Evolutionary conservation across 2,329 filamentous ascomycete species (phyloP), one percentile per base, ranked within the genome.

Genomic region (Phaeosphaeriaceae sp.): DNA sequence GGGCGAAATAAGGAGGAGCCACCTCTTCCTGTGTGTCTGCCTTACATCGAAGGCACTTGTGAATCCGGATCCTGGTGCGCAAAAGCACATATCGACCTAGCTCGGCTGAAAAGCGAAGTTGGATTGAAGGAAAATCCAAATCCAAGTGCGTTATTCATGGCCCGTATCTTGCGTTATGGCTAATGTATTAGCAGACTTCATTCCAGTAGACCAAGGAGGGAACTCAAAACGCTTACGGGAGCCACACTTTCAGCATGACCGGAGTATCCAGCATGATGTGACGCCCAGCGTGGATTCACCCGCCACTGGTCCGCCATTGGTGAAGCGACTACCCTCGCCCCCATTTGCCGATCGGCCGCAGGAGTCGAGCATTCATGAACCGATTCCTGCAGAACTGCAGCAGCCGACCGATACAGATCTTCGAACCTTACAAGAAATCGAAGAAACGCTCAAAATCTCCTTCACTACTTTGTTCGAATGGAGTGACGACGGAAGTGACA

Each of bases 401-500:
- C 36, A n/a, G 36, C 17, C 36, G 2, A 3, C 15, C 15, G 7
- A 15, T n/a, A 40, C 36, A 40, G 36, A 40, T n/a, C 15, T 40
- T 13, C 15, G 15, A 17, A n/a, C 73, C 20, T 68, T 63, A 48
- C 24, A 48, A 4, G 60, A 36, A 19, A 70, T 74, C 17, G 65
- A 65, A 40, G 42, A 50, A 22, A 48, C 56, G 5, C 64, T 56
- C 33, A 64, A 65, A 17, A 56, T 76, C 5, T 48, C 72, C 22
- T 69, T 71, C 40, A 44, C 51, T 9, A 54, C 63, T 1, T 63
- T 77, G 48, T 76, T 77, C 42, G 58, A 58, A 4, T 62, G 62
- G 44, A 36, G 52, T 19, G 54, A 57, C 19, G 50, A 60, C 27
- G 31, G 57, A 19, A 50, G 52, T 11, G 41, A 46, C n/a, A 46